Base-by-base conservation (phyloP, 257 asterid genomes). In the Przewalskia tangutica region DNA sequence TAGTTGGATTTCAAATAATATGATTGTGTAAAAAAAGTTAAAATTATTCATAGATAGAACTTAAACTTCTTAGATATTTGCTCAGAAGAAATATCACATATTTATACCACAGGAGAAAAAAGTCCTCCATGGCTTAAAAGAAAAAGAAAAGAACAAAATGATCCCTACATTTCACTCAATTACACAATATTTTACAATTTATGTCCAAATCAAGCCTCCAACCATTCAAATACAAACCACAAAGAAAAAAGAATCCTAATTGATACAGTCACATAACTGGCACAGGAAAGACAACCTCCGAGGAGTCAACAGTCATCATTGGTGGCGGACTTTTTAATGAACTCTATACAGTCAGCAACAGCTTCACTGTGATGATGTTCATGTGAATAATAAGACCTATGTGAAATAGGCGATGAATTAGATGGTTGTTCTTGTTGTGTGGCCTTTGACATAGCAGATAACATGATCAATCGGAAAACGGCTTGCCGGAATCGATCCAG, bases 291-390 rank as follows among this genome's bases (percentile, higher is more conserved):
- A 81, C 79, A 81, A 64, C 85, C 79, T 81, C 83, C 2, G 75
- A 0, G 42, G 77, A 64, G 42, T 46, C 84, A 36, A 73, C 83
- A 12, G 32, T 84, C 88, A 0, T 81, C 82, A n/a, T 77, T 13
- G 53, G 83, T 60, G 13, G 89, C 64, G 0, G 91, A 84, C 77
- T 75, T 89, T 83, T 89, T 89, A 32, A 89, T 84, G 27, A 89
- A 89, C 84, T 89, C 91, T 63, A 89, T 85, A 66, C 90, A 89
- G 18, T 89, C 90, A 2, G 90, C 91, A 12, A 87, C 85, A 17
- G 87, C 89, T 81, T 87, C 91, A 56, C 83, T 85, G 0, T 76
- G 87, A 63, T 87, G 85, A 66, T 88, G 85, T 70, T 87, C 89
- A 27, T 80, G 81, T 0, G 20, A 59, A 55, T 75, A 42, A 42